phyloP scores from a whole-genome alignment of 2,329 filamentous ascomycete species.

The Fusarium sublunatum region DNA sequence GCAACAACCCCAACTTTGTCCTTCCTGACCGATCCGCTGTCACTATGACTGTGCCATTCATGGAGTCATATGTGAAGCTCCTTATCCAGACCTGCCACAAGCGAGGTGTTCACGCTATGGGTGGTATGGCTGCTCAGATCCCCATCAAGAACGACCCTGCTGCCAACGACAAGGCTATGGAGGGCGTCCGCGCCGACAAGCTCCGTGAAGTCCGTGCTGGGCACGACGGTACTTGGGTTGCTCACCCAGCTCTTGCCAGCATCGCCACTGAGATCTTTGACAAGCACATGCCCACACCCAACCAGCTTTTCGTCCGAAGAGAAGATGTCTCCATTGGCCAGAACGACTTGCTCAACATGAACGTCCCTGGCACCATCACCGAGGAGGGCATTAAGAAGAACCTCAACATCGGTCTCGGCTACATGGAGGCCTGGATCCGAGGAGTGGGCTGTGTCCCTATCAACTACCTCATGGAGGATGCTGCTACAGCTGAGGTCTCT shows the following conservation, averaged over 20 bases:
- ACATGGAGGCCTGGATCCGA: slow-evolving; percentile 99
- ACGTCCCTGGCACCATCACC: slow-evolving; percentile 90
- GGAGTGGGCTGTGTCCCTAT: slow-evolving; percentile 96
- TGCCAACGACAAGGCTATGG: slow-evolving; percentile 95
- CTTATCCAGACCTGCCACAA: slow-evolving; percentile 98
- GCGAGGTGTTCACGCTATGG: slow-evolving; percentile 98
- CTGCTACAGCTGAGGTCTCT: slow-evolving; percentile 95
- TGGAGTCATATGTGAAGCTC: slow-evolving; percentile 95
- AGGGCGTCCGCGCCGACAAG: slow-evolving; percentile 92
- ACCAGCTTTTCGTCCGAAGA: slow-evolving; percentile 90
- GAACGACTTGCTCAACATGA: slow-evolving; percentile 98
- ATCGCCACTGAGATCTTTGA: slow-evolving; percentile 97
- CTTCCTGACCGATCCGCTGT: slow-evolving; percentile 90
- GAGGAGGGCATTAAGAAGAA: slow-evolving; percentile 98
- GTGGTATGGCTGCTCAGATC: slow-evolving; percentile 98
- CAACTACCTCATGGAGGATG: slow-evolving; percentile 98
- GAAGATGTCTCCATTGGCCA: slow-evolving; percentile 88
- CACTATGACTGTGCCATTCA: slow-evolving; percentile 98
- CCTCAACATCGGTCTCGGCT: slow-evolving; percentile 93
- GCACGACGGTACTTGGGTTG: slow-evolving; percentile 97
- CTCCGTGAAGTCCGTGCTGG: slow-evolving; percentile 94
- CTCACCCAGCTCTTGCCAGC: slow-evolving; percentile 88
- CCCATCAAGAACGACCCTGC: slow-evolving; percentile 94
- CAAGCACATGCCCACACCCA: slow-evolving; percentile 97
- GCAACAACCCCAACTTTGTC: slow-evolving; percentile 91